Conservation (phyloP, 768 basidiomycete genomes). For the Lactarius sanguifluus region DNA sequence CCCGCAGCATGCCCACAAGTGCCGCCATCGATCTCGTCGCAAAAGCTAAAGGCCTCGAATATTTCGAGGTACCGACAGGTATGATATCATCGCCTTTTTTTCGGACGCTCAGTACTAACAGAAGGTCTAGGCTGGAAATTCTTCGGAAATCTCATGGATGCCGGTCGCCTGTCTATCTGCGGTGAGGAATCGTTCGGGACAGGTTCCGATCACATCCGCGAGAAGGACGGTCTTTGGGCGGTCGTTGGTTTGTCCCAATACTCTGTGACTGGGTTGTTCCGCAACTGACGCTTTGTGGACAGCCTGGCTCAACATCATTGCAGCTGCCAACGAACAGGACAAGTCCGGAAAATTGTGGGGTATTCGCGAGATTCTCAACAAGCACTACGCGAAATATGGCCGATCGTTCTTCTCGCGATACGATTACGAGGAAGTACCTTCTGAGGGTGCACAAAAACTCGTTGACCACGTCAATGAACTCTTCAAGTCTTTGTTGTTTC, state of each 20-base stretch:
- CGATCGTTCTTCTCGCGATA: slow-evolving; percentile 99
- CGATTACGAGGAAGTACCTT: slow-evolving; percentile 97
- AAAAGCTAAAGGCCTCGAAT: slow-evolving; percentile 87
- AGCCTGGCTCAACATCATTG: slow-evolving; percentile 98
- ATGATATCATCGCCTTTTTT: slow-evolving; percentile 29
- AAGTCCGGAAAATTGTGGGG: slow-evolving; percentile 70
- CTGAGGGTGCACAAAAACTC: slow-evolving; percentile 84
- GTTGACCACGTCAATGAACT: slow-evolving; percentile 75
- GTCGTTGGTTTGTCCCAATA: slow-evolving; percentile 67
- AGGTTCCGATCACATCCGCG: slow-evolving; percentile 99
- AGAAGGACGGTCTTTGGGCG: slow-evolving; percentile 99
- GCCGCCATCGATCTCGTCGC: slow-evolving; percentile 97
- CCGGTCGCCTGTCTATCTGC: slow-evolving; percentile 94
- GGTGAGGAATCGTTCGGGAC: slow-evolving; percentile 99
- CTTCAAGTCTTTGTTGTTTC: slow-evolving; percentile 68
- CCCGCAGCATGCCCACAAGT: slow-evolving; percentile 96
- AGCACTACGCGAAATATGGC: slow-evolving; percentile 90
- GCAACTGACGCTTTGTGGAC: slow-evolving; percentile 2
- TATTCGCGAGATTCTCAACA: slow-evolving; percentile 87
- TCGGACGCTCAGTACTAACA: slow-evolving; percentile 1
- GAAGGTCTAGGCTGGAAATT: slow-evolving; percentile 87
- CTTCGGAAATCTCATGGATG: slow-evolving; percentile 99
- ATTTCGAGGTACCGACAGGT: slow-evolving; percentile 97
- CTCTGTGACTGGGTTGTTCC: background rate
- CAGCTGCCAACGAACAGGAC: slow-evolving; percentile 71